Evolutionary conservation across 176 grass and related monocot species (phyloP).

Genomic region (Eleusine coracana): DNA sequence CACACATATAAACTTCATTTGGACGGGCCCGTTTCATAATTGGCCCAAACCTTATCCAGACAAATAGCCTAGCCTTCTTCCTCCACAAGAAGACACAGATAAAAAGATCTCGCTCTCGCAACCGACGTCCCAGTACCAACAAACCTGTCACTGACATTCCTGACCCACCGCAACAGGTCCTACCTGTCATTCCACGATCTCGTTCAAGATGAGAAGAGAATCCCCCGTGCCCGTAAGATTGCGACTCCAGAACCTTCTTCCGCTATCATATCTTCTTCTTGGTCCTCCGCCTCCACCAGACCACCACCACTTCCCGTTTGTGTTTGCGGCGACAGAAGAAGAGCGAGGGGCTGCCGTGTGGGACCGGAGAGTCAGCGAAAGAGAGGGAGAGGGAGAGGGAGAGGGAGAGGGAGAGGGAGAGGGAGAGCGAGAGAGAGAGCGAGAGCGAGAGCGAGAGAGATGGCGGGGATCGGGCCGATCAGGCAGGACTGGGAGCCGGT

Average conservation of each 20-base stretch:
- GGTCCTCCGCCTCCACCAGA: background rate
- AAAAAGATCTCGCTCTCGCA: background rate
- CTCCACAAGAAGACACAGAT: background rate
- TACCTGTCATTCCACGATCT: background rate
- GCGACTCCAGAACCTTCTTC: constrained; percentile 39
- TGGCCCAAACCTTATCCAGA: background rate
- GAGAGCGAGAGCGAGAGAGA: background rate
- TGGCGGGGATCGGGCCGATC: constrained; percentile 70
- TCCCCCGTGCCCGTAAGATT: background rate
- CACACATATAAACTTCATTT: too few species aligned
- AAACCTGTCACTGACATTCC: background rate
- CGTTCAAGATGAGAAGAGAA: background rate
- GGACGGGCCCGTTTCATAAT: background rate
- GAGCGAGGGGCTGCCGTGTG: background rate
- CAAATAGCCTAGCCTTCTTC: background rate
- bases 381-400: too few species aligned
- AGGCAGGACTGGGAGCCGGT: constrained; percentile 87
- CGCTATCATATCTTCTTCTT: constrained; percentile 17
- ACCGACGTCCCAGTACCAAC: background rate
- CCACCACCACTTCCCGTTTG: background rate
- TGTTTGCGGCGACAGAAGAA: background rate
- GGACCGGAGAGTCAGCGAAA: background rate
- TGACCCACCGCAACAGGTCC: background rate
- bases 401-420: constrained; percentile 2
- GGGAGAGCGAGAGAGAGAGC: background rate